These are phyloP conservation scores for Bacidia rubella DNA, from an alignment of 495 filamentous ascomycete genomes.

Conservation along the genomic window DNA sequence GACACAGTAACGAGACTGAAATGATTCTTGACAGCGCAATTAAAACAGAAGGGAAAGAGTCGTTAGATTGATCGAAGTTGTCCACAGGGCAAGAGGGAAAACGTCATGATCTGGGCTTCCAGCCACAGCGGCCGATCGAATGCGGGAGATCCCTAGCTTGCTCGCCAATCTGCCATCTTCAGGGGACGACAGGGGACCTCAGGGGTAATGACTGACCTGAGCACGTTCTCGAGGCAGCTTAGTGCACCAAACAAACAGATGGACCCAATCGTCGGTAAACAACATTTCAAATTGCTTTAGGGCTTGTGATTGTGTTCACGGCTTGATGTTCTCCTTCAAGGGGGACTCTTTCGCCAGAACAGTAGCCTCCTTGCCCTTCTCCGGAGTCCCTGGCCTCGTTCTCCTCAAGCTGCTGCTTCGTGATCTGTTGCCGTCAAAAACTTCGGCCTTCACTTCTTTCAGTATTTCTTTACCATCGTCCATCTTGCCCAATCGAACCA, in stretches of 20 bases:
- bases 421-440: conserved; percentile 10
- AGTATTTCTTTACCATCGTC: conserved; percentile 14
- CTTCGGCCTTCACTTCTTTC: conserved; percentile 10
- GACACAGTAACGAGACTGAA: neutral
- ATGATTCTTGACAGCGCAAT: too few relatives aligned
- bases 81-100: neutral
- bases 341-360: neutral
- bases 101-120: neutral
- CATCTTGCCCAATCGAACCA: conserved; percentile 16
- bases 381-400: neutral
- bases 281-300: too few relatives aligned
- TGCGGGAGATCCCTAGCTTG: neutral
- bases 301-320: neutral
- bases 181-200: neutral
- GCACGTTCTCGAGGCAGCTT: too few relatives aligned
- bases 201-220: neutral
- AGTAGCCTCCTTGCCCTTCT: neutral
- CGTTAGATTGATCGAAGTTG: neutral
- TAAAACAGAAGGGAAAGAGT: neutral
- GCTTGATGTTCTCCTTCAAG: conserved; percentile 1
- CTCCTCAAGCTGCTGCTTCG: conserved; percentile 16
- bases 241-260: too few relatives aligned
- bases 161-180: conserved; percentile 2
- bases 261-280: too few relatives aligned
- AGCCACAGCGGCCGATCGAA: neutral